These are phyloP conservation scores for Nigrospora osmanthi DNA, from an alignment of 2,329 filamentous ascomycete genomes.

Conservation along the genomic window DNA sequence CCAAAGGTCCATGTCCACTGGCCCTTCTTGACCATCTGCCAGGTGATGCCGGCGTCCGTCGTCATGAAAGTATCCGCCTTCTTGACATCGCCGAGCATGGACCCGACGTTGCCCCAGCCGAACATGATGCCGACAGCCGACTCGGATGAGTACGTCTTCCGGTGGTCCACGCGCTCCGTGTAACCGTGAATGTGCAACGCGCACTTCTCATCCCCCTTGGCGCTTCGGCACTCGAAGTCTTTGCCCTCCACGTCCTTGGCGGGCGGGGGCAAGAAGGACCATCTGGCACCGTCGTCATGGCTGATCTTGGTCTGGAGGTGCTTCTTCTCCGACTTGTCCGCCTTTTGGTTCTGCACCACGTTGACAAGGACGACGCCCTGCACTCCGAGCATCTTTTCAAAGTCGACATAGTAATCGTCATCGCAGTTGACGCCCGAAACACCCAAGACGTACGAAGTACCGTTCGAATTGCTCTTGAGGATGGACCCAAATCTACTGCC, in stretches of 20 bases:
- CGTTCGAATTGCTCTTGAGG: slow-evolving; percentile 97
- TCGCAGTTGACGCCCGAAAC: slow-evolving; percentile 77
- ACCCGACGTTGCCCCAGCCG: slow-evolving; percentile 83
- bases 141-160: slow-evolving; percentile 80
- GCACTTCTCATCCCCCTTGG: slow-evolving; percentile 57
- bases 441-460: slow-evolving; percentile 87
- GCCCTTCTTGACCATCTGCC: slow-evolving; percentile 81
- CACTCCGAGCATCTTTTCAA: slow-evolving; percentile 88
- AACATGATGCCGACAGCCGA: slow-evolving; percentile 89
- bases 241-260: slow-evolving; percentile 63
- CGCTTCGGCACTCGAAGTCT: slow-evolving; percentile 57
- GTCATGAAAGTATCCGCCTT: slow-evolving; percentile 89
- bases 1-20: slow-evolving; percentile 91
- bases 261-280: slow-evolving; percentile 71
- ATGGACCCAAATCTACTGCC: slow-evolving; percentile 74
- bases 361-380: slow-evolving; percentile 90
- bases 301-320: slow-evolving; percentile 85
- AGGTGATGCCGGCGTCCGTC: slow-evolving; percentile 80
- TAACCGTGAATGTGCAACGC: slow-evolving; percentile 92
- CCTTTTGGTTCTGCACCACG: slow-evolving; percentile 64
- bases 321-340: slow-evolving; percentile 59
- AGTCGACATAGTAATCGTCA: slow-evolving; percentile 73
- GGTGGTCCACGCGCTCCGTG: slow-evolving; percentile 76
- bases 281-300: slow-evolving; percentile 90
- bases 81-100: slow-evolving; percentile 54